These are phyloP conservation scores for Candida sonorensis DNA, from an alignment of 805 yeast genomes.

Conservation along the genomic window DNA sequence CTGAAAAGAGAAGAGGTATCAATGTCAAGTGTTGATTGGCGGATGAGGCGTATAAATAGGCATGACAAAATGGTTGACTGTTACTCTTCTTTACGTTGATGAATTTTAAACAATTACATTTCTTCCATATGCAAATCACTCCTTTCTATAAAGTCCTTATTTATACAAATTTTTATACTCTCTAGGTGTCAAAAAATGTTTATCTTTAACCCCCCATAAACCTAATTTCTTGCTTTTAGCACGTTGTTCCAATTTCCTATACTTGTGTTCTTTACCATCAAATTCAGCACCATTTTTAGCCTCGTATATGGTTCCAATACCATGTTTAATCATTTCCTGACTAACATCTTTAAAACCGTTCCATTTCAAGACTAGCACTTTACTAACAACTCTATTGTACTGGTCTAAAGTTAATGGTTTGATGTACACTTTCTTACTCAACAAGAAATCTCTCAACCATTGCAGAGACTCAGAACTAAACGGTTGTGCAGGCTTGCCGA, in stretches of 20 bases:
- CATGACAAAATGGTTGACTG: no score
- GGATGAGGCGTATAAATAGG: no score
- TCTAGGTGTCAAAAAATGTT: slow-evolving; percentile 59
- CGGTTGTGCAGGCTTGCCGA: slow-evolving; percentile 90
- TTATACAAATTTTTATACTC: slow-evolving; percentile 54
- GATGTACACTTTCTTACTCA: slow-evolving; percentile 64
- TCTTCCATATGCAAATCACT: no score
- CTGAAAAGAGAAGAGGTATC: slow-evolving; percentile 78
- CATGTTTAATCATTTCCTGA: slow-evolving; percentile 76
- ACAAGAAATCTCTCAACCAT: slow-evolving; percentile 64
- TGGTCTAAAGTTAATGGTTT: slow-evolving; percentile 82
- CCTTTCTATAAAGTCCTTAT: slow-evolving; percentile 6
- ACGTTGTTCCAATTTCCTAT: slow-evolving; percentile 48
- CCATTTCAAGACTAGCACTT: slow-evolving; percentile 53
- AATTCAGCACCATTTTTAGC: slow-evolving; percentile 77
- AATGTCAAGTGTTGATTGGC: slow-evolving; percentile 74
- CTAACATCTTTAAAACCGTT: slow-evolving; percentile 77
- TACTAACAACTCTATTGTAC: slow-evolving; percentile 81
- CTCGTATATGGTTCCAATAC: slow-evolving; percentile 86
- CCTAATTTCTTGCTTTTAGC: slow-evolving; percentile 59
- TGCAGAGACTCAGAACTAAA: slow-evolving; percentile 73
- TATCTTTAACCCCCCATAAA: slow-evolving; percentile 51
- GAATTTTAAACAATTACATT: no score
- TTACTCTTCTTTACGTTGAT: no score
- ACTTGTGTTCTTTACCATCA: slow-evolving; percentile 64